A percentile compares a stretch with the other conserved stretches of the same genome.
phyloP scores from a whole-genome alignment of 2,329 filamentous ascomycete genomes.

The Graphilbum fragrans region DNA sequence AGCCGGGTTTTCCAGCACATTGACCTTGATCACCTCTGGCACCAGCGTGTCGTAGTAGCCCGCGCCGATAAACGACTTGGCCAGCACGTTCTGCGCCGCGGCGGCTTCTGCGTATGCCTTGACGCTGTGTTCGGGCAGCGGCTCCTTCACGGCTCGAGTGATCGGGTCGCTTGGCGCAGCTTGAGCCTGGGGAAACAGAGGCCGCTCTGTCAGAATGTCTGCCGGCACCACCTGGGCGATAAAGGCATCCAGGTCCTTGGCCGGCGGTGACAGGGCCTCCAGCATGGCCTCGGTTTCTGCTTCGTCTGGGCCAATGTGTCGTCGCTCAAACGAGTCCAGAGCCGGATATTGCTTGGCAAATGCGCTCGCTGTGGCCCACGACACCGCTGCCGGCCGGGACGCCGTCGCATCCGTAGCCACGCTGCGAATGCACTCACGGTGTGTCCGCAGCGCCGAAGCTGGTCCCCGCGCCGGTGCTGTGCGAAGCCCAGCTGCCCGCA shows the following conservation, averaged over 20 bases:
- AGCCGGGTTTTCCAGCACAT: conserved; percentile 81
- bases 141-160: conserved; percentile 21
- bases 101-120: conserved; percentile 26
- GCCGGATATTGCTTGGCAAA: conserved; percentile 13
- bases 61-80: conserved; percentile 65
- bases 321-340: conserved; percentile 58
- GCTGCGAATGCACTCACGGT: conserved; percentile 5
- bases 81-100: conserved; percentile 23
- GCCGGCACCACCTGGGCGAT: conserved; percentile 71
- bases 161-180: conserved; percentile 24
- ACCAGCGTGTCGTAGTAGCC: conserved; percentile 84
- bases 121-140: conserved; percentile 48
- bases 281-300: conserved; percentile 67
- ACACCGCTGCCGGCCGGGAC: not conserved
- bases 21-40: conserved; percentile 83
- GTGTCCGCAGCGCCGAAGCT: not conserved
- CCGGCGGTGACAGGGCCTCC: conserved; percentile 62
- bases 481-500: not conserved
- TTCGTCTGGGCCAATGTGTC: conserved; percentile 77
- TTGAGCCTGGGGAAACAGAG: conserved; percentile 43
- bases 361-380: conserved; percentile 8
- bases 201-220: conserved; percentile 59
- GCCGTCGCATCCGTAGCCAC: conserved; percentile 2
- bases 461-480: no score
- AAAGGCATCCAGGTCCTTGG: conserved; percentile 65